phyloP scores from a whole-genome alignment of 805 yeast species.

The Blastobotrys americana region DNA sequence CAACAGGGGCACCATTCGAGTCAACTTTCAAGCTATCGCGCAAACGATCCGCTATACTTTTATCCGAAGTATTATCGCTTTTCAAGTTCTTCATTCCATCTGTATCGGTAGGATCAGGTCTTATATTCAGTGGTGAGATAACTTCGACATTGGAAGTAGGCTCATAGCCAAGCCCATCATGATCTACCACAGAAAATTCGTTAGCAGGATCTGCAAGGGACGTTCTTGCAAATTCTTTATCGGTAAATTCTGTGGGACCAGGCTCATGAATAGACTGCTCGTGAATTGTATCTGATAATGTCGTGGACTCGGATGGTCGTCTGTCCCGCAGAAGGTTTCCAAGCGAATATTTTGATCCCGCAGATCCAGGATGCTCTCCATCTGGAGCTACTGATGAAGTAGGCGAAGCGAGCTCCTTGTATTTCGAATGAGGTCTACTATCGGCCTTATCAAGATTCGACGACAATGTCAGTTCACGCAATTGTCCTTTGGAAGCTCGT shows the following conservation, averaged over 20 bases:
- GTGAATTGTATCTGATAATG: background rate
- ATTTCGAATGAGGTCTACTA: background rate
- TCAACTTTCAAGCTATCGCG: constrained; percentile 1
- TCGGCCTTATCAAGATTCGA: background rate
- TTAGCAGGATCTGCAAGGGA: background rate
- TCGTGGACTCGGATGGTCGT: background rate
- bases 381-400: background rate
- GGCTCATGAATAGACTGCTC: too few species aligned
- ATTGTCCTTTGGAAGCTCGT: background rate
- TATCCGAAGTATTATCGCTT: background rate
- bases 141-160: background rate
- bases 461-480: constrained; percentile 2
- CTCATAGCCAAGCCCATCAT: background rate
- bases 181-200: background rate
- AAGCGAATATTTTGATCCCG: background rate
- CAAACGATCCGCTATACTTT: background rate
- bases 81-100: background rate
- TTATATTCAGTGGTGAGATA: background rate
- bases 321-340: background rate
- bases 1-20: background rate
- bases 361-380: background rate
- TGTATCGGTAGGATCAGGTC: background rate
- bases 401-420: background rate
- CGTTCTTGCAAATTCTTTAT: background rate
- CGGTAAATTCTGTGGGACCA: background rate